These are phyloP conservation scores for Pugionium dolabratum DNA, from an alignment of 345 rosid species.

Conservation along the genomic window DNA sequence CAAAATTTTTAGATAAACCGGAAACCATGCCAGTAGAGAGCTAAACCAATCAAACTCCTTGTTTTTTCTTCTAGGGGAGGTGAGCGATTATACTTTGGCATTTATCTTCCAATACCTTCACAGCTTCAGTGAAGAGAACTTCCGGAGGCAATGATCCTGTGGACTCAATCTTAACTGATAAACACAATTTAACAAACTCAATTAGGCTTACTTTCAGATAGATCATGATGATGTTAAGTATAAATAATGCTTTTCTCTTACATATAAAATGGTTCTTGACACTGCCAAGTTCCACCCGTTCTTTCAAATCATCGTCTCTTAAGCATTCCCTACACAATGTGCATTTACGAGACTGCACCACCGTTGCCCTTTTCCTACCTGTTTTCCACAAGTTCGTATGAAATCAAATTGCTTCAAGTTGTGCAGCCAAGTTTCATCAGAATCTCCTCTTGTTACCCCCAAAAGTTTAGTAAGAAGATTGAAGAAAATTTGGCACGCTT, in stretches of 20 bases:
- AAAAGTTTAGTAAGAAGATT: background rate
- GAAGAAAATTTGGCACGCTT: slow-evolving; percentile 6
- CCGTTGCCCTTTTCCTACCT: slow-evolving; percentile 81
- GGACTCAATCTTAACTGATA: slow-evolving; percentile 80
- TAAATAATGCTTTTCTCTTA: slow-evolving; percentile 43
- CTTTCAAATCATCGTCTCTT: slow-evolving; percentile 44
- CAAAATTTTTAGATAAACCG: slow-evolving; percentile 12
- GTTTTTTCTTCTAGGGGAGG: slow-evolving; percentile 42
- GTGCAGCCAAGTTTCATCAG: slow-evolving; percentile 14
- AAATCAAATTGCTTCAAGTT: background rate
- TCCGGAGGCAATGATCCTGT: slow-evolving; percentile 87
- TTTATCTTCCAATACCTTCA: slow-evolving; percentile 83
- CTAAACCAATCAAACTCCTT: background rate
- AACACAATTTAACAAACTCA: background rate
- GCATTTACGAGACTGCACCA: slow-evolving; percentile 76
- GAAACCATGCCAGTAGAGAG: slow-evolving; percentile 10
- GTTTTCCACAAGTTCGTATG: slow-evolving; percentile 30
- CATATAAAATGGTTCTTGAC: slow-evolving; percentile 89
- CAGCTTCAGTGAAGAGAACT: slow-evolving; percentile 81
- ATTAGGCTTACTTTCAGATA: background rate
- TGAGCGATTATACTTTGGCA: slow-evolving; percentile 69
- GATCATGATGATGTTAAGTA: background rate
- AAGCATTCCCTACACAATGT: slow-evolving; percentile 89
- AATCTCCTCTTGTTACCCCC: slow-evolving; percentile 4
- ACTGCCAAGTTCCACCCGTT: slow-evolving; percentile 61